phyloP scores from a whole-genome alignment of 257 asterid genomes.

The Gentiana macrophylla region DNA sequence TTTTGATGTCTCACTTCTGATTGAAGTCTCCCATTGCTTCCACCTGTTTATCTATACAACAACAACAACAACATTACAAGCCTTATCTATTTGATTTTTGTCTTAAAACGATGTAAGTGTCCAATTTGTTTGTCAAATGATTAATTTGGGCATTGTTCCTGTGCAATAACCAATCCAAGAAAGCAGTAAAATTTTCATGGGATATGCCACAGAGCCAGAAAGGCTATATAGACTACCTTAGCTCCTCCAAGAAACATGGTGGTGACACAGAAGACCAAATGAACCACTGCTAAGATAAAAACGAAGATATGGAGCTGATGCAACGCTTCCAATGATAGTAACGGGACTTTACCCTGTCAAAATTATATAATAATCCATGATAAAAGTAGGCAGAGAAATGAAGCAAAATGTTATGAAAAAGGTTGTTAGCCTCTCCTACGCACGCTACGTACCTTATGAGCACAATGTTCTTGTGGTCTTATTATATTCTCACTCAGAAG shows the following conservation, averaged over 20 bases:
- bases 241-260: conserved; percentile 69
- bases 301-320: conserved; percentile 87
- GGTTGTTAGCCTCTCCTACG: background rate
- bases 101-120: too few relatives aligned
- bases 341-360: conserved; percentile 50
- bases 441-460: conserved; percentile 20
- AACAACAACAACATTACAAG: background rate
- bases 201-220: background rate
- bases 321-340: conserved; percentile 70
- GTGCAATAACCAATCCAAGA: background rate
- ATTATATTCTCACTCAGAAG: conserved; percentile 29
- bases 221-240: conserved; percentile 27
- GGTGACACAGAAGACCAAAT: conserved; percentile 57
- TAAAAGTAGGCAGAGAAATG: background rate
- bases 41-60: conserved; percentile 59
- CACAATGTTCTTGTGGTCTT: conserved; percentile 19
- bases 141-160: too few relatives aligned
- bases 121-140: too few relatives aligned
- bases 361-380: background rate
- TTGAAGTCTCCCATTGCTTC: conserved; percentile 66
- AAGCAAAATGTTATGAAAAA: background rate
- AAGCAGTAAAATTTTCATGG: background rate
- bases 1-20: conserved; percentile 23
- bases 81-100: background rate
- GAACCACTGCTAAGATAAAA: conserved; percentile 74